Conservation (phyloP, 345 rosid species). For the Gossypium thurberi region DNA sequence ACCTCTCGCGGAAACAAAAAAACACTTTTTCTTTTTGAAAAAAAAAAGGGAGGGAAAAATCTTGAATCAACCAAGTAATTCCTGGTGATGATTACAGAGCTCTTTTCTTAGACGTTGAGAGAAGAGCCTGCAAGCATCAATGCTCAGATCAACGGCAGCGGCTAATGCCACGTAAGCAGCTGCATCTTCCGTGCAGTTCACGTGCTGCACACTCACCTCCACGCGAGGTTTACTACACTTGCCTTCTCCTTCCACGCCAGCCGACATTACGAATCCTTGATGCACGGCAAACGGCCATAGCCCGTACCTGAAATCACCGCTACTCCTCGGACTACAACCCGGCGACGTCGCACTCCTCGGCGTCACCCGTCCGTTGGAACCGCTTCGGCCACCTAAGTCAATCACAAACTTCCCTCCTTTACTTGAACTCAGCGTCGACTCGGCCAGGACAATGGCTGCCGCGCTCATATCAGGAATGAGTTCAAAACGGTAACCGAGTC, state of each 20-base stretch:
- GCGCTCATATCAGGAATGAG: conserved; percentile 62
- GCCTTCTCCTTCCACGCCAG: conserved; percentile 76
- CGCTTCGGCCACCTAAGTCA: conserved; percentile 32
- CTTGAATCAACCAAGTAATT: conserved; percentile 25
- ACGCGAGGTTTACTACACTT: conserved; percentile 81
- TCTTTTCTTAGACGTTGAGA: conserved; percentile 83
- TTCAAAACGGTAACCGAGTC: conserved; percentile 73
- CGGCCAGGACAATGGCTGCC: conserved; percentile 61
- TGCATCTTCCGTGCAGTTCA: conserved; percentile 85
- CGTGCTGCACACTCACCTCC: conserved; percentile 89
- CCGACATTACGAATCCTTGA: conserved; percentile 86
- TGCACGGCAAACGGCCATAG: conserved; percentile 60
- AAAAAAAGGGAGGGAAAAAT: neutral
- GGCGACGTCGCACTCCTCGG: conserved; percentile 43
- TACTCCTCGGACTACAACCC: conserved; percentile 67
- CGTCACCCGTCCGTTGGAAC: conserved; percentile 28
- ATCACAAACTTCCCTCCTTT: conserved; percentile 78
- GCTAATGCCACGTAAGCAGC: conserved; percentile 90
- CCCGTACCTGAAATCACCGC: conserved; percentile 68
- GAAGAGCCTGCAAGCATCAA: conserved; percentile 90
- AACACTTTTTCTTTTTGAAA: neutral
- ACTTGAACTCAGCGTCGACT: conserved; percentile 51
- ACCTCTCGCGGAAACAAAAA: neutral
- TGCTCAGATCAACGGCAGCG: conserved; percentile 82
- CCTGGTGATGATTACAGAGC: conserved; percentile 47